phyloP scores from a whole-genome alignment of 768 basidiomycete genomes.

The Lentinula detonsa region DNA sequence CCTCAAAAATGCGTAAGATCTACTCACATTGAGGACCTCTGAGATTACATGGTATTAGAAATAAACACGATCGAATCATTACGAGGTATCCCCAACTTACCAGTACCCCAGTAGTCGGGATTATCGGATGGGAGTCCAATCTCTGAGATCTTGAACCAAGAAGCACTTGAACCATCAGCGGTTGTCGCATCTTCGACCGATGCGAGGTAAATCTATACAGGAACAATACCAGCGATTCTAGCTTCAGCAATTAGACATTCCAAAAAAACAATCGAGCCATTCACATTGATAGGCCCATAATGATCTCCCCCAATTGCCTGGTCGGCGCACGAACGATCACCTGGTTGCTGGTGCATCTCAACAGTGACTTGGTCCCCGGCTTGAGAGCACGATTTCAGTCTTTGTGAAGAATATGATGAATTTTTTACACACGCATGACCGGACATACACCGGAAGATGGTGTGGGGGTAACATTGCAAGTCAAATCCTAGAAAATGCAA shows the following conservation, averaged over 20 bases:
- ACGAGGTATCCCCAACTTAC: conserved; percentile 13
- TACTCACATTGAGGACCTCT: conserved; percentile 26
- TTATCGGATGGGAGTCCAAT: conserved; percentile 42
- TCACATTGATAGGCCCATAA: conserved; percentile 38
- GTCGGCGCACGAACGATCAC: conserved; percentile 35
- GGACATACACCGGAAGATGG: conserved; percentile 33
- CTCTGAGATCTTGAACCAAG: conserved; percentile 49
- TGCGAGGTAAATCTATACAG: conserved; percentile 37
- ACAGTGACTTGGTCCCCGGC: conserved; percentile 43
- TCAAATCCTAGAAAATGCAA: conserved; percentile 28
- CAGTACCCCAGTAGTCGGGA: conserved; percentile 40
- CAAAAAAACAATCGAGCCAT: neutral
- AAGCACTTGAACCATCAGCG: conserved; percentile 33
- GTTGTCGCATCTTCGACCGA: conserved; percentile 37
- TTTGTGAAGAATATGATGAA: neutral
- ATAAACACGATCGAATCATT: neutral
- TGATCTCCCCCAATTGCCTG: conserved; percentile 49
- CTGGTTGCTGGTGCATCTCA: conserved; percentile 51
- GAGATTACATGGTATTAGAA: neutral
- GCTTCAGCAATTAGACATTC: neutral
- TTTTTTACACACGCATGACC: conserved; percentile 27
- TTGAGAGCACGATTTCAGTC: conserved; percentile 3
- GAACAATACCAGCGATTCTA: neutral
- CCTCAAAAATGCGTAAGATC: neutral
- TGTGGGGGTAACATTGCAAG: conserved; percentile 36